Percentiles rank a stretch among this genome's conserved stretches.
Evolutionary conservation across 352 stramenopile genomes (phyloP).

Genomic region (Globisporangium mamillatum): DNA sequence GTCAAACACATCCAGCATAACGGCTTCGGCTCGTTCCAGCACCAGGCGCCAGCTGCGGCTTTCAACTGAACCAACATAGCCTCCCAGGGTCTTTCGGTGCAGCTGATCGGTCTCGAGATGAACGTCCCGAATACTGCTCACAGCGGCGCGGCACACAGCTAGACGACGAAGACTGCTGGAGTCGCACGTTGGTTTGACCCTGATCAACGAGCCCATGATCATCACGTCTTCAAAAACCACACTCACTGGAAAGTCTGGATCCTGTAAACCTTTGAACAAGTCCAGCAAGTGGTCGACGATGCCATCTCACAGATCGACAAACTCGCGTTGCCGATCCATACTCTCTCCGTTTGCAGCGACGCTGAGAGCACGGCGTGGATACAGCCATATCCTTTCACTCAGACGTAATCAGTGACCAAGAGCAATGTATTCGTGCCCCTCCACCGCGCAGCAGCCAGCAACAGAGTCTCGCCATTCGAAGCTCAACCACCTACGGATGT

Average conservation of each 20-base stretch:
- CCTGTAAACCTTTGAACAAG: background rate
- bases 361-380: background rate
- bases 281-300: background rate
- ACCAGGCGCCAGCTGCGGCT: too few relatives aligned
- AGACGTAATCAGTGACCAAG: background rate
- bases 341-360: background rate
- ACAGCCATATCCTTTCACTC: background rate
- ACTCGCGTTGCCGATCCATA: background rate
- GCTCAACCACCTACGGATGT: background rate
- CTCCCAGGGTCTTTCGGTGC: too few relatives aligned
- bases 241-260: background rate
- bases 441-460: background rate
- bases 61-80: too few relatives aligned
- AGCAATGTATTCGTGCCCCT: background rate
- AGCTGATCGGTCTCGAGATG: too few relatives aligned
- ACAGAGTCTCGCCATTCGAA: background rate
- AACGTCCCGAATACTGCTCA: too few relatives aligned
- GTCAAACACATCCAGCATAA: too few relatives aligned
- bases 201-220: background rate
- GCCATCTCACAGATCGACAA: background rate
- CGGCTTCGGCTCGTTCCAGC: too few relatives aligned
- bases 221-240: background rate
- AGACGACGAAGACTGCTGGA: background rate
- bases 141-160: background rate
- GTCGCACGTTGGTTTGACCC: background rate